Conservation (phyloP, 306 rosid genomes). For the Mimosa pudica region DNA sequence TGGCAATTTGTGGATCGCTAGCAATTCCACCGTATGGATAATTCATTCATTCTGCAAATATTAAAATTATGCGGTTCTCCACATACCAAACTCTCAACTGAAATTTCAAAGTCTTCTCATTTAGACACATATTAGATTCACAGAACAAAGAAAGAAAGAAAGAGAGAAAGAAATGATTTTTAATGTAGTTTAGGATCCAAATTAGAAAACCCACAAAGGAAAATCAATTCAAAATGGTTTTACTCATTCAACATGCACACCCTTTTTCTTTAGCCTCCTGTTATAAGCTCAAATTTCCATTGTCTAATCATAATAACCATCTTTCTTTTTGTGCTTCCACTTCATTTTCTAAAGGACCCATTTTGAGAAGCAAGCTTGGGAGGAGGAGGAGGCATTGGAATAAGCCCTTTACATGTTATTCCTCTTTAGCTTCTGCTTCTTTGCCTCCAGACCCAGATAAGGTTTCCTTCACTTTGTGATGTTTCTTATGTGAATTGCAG, state of each 20-base stretch:
- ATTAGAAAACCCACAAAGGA: constrained; percentile 32
- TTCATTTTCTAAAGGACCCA: constrained; percentile 33
- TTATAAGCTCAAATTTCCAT: constrained; percentile 34
- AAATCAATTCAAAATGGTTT: constrained; percentile 32
- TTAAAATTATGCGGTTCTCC: constrained; percentile 28
- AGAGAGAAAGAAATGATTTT: constrained; percentile 22
- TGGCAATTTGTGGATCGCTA: constrained; percentile 42
- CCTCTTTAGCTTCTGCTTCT: constrained; percentile 33
- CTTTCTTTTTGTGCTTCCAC: constrained; percentile 21
- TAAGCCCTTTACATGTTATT: constrained; percentile 8
- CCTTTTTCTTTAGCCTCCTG: constrained; percentile 28
- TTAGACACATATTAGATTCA: constrained; percentile 5
- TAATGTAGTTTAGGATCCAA: constrained; percentile 23
- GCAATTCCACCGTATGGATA: constrained; percentile 39
- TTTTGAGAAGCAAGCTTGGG: constrained; percentile 28
- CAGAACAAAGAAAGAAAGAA: not conserved
- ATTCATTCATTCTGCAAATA: not conserved
- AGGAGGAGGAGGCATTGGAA: constrained; percentile 41
- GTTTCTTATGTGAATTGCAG: constrained; percentile 8
- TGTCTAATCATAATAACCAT: constrained; percentile 30
- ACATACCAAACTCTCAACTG: not conserved
- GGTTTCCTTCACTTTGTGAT: constrained; percentile 35
- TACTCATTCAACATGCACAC: constrained; percentile 40
- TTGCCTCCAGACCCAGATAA: constrained; percentile 55
- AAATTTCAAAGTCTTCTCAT: constrained; percentile 6